A percentile compares a stretch with the other conserved stretches of the same genome.
These are phyloP conservation scores for Mrakia blollopis DNA, from an alignment of 768 basidiomycete genomes.

Conservation along the genomic window DNA sequence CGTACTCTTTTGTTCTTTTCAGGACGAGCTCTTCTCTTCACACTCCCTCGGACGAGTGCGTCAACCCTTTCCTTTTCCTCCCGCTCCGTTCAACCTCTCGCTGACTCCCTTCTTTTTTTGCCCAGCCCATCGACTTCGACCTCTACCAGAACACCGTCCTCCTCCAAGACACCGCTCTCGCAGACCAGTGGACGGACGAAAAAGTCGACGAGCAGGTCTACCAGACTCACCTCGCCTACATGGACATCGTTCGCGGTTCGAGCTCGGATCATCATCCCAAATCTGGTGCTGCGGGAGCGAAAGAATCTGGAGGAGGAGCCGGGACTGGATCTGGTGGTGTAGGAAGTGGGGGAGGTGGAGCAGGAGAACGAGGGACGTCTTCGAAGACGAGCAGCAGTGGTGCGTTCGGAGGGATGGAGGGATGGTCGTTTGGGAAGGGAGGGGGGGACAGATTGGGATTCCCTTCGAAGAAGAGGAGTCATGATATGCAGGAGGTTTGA, in stretches of 20 bases:
- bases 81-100: too few species aligned
- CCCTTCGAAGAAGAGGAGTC: slow-evolving; percentile 15
- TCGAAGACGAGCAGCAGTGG: background rate
- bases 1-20: background rate
- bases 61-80: background rate
- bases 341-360: background rate
- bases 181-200: background rate
- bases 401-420: slow-evolving; percentile 6
- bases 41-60: slow-evolving; percentile 28
- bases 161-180: slow-evolving; percentile 6
- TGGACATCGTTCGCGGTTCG: background rate
- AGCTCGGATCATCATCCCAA: background rate
- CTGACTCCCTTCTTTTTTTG: background rate
- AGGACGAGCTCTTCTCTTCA: slow-evolving; percentile 28
- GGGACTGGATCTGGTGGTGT: background rate
- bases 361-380: background rate
- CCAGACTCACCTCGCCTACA: background rate
- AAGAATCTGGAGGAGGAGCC: background rate
- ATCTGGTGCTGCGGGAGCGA: background rate
- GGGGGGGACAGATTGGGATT: too few species aligned
- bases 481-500: slow-evolving; percentile 14
- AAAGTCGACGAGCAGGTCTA: slow-evolving; percentile 24
- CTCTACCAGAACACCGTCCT: slow-evolving; percentile 25
- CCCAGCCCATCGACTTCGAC: slow-evolving; percentile 23
- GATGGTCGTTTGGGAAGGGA: slow-evolving; percentile 5